Evolutionary conservation across 192 early-diverging fungal species (phyloP), one percentile per base, ranked within the genome.

Genomic region (Cladochytrium replicatum): DNA sequence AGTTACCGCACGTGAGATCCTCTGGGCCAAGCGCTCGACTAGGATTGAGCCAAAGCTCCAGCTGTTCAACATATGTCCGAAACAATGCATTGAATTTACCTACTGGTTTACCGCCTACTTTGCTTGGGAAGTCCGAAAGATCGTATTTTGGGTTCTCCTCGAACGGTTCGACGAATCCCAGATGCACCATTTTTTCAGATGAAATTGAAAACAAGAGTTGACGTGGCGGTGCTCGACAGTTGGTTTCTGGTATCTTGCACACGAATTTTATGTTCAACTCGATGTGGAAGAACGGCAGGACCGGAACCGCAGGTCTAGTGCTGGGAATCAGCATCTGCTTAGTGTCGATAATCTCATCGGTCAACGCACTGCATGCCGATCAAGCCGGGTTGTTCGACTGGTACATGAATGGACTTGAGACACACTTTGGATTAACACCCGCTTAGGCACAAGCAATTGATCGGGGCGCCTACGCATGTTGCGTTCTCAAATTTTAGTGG

Each of bases 101-200:
- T 78, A 86, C 84, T 22, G 92, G 89, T 26, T 68, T 59, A 17
- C 92, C 92, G 39, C 92, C 92, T 50, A 89, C 75, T 61, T 92
- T 91, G 70, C 80, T 88, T 13, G 87, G 86, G 56, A 92, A 88
- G 15, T 55, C n/a, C n/a, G n/a, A n/a, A n/a, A n/a, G n/a, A n/a
- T n/a, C n/a, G n/a, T n/a, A n/a, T n/a, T n/a, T n/a, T n/a, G n/a
- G n/a, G n/a, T n/a, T n/a, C n/a, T n/a, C n/a, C n/a, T n/a, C n/a
- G n/a, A n/a, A n/a, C n/a, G n/a, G n/a, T n/a, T n/a, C n/a, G n/a
- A n/a, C n/a, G n/a, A n/a, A n/a, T n/a, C n/a, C n/a, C n/a, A n/a
- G n/a, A n/a, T n/a, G n/a, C n/a, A n/a, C n/a, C n/a, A n/a, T n/a
- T n/a, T n/a, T n/a, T n/a, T n/a, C n/a, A n/a, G n/a, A n/a, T n/a